Evolutionary conservation across 169 alveolate genomes (phyloP).

Genomic region (Cryptosporidium muris): DNA sequence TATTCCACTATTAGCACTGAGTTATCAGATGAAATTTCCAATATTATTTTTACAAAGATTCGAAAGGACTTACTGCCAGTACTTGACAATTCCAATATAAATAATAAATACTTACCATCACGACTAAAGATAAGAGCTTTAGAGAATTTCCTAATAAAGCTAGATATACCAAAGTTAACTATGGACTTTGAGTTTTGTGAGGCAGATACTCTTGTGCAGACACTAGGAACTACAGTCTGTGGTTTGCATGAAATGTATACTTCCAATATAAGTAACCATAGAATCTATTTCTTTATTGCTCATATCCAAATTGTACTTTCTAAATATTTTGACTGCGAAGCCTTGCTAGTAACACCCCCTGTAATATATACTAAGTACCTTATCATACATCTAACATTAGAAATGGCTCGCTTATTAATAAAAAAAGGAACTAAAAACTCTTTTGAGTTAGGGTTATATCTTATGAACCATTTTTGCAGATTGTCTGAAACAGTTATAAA

Average conservation of each 20-base stretch:
- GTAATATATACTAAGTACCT: neutral
- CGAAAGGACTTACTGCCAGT: too few species aligned
- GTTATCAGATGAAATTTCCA: too few species aligned
- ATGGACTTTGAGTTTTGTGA: too few species aligned
- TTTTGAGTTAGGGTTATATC: slow-evolving; percentile 54
- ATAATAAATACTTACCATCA: neutral
- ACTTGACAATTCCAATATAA: too few species aligned
- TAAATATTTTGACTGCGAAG: neutral
- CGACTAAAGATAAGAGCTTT: neutral
- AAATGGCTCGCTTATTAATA: slow-evolving; percentile 2
- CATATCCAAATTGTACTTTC: slow-evolving; percentile 54
- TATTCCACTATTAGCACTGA: too few species aligned
- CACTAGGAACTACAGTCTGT: slow-evolving; percentile 2
- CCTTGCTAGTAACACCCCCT: neutral
- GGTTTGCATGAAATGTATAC: slow-evolving; percentile 21
- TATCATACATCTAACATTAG: slow-evolving; percentile 17
- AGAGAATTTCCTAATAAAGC: neutral
- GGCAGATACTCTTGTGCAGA: too few species aligned
- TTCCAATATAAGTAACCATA: neutral
- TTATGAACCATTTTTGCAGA: slow-evolving; percentile 56
- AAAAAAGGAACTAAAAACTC: slow-evolving; percentile 1
- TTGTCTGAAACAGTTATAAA: neutral
- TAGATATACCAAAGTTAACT: too few species aligned
- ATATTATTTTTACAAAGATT: too few species aligned
- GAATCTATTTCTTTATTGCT: neutral